Base-by-base conservation (phyloP, 2,329 filamentous ascomycete genomes). In the Microascus cirrosus region DNA sequence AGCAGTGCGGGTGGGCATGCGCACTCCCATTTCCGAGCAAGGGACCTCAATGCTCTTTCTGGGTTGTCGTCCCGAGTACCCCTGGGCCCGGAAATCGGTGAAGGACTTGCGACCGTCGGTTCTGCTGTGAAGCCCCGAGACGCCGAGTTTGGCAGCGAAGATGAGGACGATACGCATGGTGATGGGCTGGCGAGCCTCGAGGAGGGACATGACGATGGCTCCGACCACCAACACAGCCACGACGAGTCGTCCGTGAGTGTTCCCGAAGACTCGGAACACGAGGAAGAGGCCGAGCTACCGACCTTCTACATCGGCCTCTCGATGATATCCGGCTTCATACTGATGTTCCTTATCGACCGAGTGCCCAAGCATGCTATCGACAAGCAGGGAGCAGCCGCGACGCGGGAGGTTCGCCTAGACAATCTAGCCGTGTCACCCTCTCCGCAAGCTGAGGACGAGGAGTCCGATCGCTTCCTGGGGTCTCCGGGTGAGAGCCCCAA, bases 321-420 rank as follows among this genome's bases (percentile, higher is more conserved):
- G 1, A 77, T 99, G 56, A 84, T 95, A 58, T 75, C 89, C 18
- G 94, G 94, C 13, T 99, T 97, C 71, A 84, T 96, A 59, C 80
- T 96, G 62, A 99, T 99, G 94, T 97, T 96, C 68, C 81, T 99
- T 24, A 87, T 99, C 66, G 93, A 99, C 71, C 85, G 89, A 56
- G 73, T 95, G 10, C 90, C 91, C 8, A 83, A 84, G 48, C 87
- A 91, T 68, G 83, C 85, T 6, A 80, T 81, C 1, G 79, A 89
- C 22, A 78, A 80, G 48, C 84, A 85, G 65, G 74, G 81, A 22
- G 78, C 81, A 42, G 84, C 86, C 15, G 78, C 84, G 56, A 89
- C 86, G 18, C 85, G 91, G 62, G 90, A 96, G 67, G 94, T 97
- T 65, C 95, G 90, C 59, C 78, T 97, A 51, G 90, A 94, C 64